Percentiles rank a stretch among this genome's conserved stretches.
phyloP scores from a whole-genome alignment of 495 filamentous ascomycete species.

The Lichina pygmaea region DNA sequence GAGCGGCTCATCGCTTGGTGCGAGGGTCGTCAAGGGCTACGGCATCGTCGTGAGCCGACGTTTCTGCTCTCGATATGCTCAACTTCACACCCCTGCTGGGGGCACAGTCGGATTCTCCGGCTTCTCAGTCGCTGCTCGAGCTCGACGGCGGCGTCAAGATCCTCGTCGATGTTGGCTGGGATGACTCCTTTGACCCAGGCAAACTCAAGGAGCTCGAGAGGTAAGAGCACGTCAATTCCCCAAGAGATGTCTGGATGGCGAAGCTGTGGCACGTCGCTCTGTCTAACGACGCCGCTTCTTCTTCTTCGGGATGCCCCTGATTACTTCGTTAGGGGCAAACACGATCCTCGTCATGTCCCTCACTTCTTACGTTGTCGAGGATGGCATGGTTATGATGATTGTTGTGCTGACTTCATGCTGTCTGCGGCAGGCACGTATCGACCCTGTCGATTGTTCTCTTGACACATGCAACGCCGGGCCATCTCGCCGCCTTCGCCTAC shows the following conservation, averaged over 20 bases:
- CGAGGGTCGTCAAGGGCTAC: no score
- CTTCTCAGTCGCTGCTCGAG: constrained; percentile 84
- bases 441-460: constrained; percentile 85
- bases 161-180: constrained; percentile 86
- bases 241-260: not conserved
- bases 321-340: no score
- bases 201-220: constrained; percentile 72
- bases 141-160: constrained; percentile 93
- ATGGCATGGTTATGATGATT: no score
- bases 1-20: no score
- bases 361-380: no score
- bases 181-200: constrained; percentile 56
- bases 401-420: no score
- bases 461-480: constrained; percentile 72
- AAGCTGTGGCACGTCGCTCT: no score
- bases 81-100: constrained; percentile 81
- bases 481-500: constrained; percentile 83
- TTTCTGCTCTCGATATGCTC: constrained; percentile 35
- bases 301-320: no score
- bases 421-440: constrained; percentile 39
- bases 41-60: not conserved
- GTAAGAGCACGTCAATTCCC: constrained; percentile 19
- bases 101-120: constrained; percentile 60
- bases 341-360: no score
- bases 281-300: no score